Base-by-base conservation (phyloP, 2,329 filamentous ascomycete species). In the Cordyceps militaris region DNA sequence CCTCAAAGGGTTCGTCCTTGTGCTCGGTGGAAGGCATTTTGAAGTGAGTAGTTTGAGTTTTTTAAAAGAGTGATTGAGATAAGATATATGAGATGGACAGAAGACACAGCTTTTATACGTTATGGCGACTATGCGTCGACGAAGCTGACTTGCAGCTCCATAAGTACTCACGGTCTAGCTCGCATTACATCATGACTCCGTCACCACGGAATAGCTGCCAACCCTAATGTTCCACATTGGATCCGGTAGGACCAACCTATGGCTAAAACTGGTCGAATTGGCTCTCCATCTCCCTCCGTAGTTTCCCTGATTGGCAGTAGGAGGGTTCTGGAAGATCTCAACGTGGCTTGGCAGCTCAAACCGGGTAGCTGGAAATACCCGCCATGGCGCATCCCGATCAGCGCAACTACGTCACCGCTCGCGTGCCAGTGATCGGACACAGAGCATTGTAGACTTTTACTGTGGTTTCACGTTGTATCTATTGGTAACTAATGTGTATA, bases 1-100 rank as follows among this genome's bases (percentile, higher is more conserved):
- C 86, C 60, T 89, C 76, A 74, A 82, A 91, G 42, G 42, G 56
- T 8, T 53, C 49, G 34, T n/a, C n/a, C n/a, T 38, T 48, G 49
- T 54, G 38, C 13, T 47, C 28, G 13, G 26, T 43, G 34, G 32
- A 19, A n/a, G 56, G 3, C 56, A 54, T 53, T 48, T 40, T 48
- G 43, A 21, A n/a, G 19, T 36, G 8, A n/a, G 23, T 16, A 8
- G 19, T 3, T 5, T 4, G 4, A n/a, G 28, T 2, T 28, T 32
- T 32, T 11, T 19, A n/a, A 23, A n/a, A 50, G 14, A 36, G 30
- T 16, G 43, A 14, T 28, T 47, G 44, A 47, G n/a, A n/a, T n/a
- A n/a, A n/a, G n/a, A 19, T 16, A 47, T 26, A 13, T n/a, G 14
- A 26, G 3, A 14, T 47, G 16, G 11, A 24, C 44, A 47, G 23